These are phyloP conservation scores for Anacardium occidentale DNA, from an alignment of 345 rosid species.

Conservation along the genomic window DNA sequence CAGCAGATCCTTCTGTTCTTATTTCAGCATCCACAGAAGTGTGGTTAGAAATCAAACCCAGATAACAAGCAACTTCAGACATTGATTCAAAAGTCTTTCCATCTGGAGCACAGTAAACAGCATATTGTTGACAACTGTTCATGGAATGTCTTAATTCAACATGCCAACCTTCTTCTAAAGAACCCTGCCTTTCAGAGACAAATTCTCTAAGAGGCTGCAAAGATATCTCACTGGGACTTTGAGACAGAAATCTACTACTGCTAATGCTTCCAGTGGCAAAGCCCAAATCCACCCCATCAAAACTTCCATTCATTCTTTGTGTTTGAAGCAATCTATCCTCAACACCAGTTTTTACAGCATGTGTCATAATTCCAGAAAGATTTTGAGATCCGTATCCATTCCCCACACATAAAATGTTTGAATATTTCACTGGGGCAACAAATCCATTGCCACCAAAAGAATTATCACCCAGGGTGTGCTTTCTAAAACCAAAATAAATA, in stretches of 20 bases:
- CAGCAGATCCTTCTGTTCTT: constrained; percentile 47
- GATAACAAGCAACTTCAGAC: constrained; percentile 80
- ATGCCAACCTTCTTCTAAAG: constrained; percentile 80
- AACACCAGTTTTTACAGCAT: constrained; percentile 38
- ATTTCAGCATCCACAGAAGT: constrained; percentile 43
- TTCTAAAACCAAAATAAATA: constrained; percentile 53
- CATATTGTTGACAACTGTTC: constrained; percentile 47
- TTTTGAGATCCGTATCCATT: constrained; percentile 49
- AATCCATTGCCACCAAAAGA: constrained; percentile 54
- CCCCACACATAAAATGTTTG: constrained; percentile 40
- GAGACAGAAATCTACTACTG: constrained; percentile 53
- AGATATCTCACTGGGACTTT: constrained; percentile 57
- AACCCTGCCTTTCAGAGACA: constrained; percentile 78
- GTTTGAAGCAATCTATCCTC: constrained; percentile 43
- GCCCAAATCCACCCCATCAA: constrained; percentile 45
- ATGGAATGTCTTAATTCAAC: constrained; percentile 64
- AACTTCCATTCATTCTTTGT: constrained; percentile 33
- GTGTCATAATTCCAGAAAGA: constrained; percentile 42
- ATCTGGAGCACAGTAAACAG: constrained; percentile 76
- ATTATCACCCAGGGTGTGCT: constrained; percentile 48
- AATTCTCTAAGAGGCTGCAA: constrained; percentile 78
- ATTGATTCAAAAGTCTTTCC: constrained; percentile 75
- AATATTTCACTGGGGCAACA: constrained; percentile 47
- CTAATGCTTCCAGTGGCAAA: constrained; percentile 47
- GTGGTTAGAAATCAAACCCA: constrained; percentile 60